Evolutionary conservation across 768 basidiomycete genomes (phyloP), one percentile per base, ranked within the genome.

Genomic region (Rhodotorula paludigena): DNA sequence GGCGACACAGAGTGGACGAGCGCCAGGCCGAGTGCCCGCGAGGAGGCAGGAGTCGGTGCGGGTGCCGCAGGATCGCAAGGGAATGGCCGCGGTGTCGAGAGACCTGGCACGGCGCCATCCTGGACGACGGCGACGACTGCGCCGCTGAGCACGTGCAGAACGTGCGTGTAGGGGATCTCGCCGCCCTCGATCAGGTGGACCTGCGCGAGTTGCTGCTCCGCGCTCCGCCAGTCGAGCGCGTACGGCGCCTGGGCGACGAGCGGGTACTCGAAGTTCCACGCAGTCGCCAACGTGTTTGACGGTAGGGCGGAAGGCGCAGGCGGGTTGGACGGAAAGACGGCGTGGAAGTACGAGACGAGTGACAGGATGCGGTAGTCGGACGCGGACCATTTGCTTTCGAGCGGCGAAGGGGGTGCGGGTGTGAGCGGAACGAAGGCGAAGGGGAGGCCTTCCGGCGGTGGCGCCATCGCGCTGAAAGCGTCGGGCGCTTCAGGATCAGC

Each of bases 71-170:
- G 66, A 28, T 52, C 62, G 63, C 63, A 66, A 9, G 61, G 67
- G 55, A 64, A 64, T 32, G n/a, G 36, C 18, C 38, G 25, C 9
- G 28, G 4, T 0, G 21, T 20, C 28, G n/a, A 3, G 38, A 11
- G 14, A 32, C 36, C 30, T n/a, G 32, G 23, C 33, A 28, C 23
- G 14, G 63, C 25, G n/a, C n/a, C n/a, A n/a, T n/a, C n/a, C 14
- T 79, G 80, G 14, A 92, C 82, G 18, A 97, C 82, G 0, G 84
- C 92, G 7, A 96, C 89, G 41, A 97, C 72, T 1, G 87, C 85
- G 0, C 89, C 89, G 64, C 90, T 91, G 41, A 97, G 80, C 0
- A 89, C 90, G 8, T 84, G 80, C 4, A 76, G 78, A 5, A 94
- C 76, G 74, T 97, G 91, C 2, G 83, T 81, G 10, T 82, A 80